Evolutionary conservation across 2,329 filamentous ascomycete genomes (phyloP), one percentile per base, ranked within the genome.

Genomic region (Diaporthe sp.): DNA sequence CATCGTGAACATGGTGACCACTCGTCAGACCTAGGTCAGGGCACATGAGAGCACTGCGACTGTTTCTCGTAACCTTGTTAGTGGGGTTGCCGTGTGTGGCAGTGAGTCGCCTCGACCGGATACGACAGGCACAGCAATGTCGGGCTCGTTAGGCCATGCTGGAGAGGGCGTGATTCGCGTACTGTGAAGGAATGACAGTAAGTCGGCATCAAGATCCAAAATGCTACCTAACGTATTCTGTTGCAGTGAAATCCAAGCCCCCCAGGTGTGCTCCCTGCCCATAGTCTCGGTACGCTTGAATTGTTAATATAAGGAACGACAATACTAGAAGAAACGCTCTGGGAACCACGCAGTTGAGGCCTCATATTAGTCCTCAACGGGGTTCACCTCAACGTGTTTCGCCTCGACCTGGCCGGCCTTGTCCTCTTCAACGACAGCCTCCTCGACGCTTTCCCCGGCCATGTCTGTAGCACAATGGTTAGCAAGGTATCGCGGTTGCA

Each of bases 391-490:
- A 9, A 83, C 82, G 33, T 80, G 79, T 45, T 83, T 79, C 17
- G 84, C 83, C 75, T 85, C 80, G 66, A 85, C 77, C 73, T 80
- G 82, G 40, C 80, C 74, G 66, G 77, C 81, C 67, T 82, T 79
- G 55, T 81, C 80, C 77, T 84, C 82, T 70, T 83, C 78, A 17
- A 87, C 76, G 33, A 80, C 80, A 3, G 84, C 82, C 74, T 84
- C 82, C 13, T 86, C 77, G n/a, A 87, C 80, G 42, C 83, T 82
- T 79, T 87, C 86, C 3, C 86, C 86, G 9, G 85, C 86, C 68
- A 80, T 84, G 76, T 87, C 75, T 76, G 9, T 28, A 17, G n/a
- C 47, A 40, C 28, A 10, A 13, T 40, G 86, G 15, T 82, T 79
- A 33, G 80, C 84, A 25, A 86, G 79, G 67, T 17, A 42, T 79